These are phyloP conservation scores for Quercus mongolica DNA, from an alignment of 306 rosid species.

Conservation along the genomic window DNA sequence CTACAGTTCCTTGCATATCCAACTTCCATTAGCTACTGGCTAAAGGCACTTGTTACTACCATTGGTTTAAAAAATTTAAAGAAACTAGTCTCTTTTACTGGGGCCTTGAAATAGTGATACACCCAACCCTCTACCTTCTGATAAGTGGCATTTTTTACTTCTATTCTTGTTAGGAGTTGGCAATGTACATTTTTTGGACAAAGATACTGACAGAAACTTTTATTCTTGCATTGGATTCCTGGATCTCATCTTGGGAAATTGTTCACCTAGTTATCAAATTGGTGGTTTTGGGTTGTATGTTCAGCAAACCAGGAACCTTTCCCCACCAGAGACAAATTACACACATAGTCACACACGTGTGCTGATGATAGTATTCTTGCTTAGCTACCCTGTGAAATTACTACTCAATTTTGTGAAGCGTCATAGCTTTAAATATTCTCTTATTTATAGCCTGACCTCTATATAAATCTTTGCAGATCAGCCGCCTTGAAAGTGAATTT, in stretches of 20 bases:
- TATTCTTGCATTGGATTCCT: background rate
- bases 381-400: background rate
- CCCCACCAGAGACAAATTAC: background rate
- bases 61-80: background rate
- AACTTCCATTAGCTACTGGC: background rate
- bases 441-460: background rate
- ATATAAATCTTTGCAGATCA: slow-evolving; percentile 41
- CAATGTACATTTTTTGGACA: background rate
- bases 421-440: slow-evolving; percentile 10
- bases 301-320: background rate
- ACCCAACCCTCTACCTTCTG: background rate
- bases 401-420: slow-evolving; percentile 20
- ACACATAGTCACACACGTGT: background rate
- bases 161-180: background rate
- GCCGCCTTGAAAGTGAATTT: slow-evolving; percentile 78
- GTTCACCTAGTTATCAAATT: background rate
- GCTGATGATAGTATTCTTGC: background rate
- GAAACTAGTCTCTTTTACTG: background rate
- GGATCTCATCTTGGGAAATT: background rate
- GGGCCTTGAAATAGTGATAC: background rate
- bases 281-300: background rate
- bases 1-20: background rate
- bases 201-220: background rate
- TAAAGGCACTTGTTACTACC: background rate
- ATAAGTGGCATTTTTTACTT: background rate